phyloP scores from a whole-genome alignment of 495 filamentous ascomycete genomes.

The Rostrohypoxylon terebratum region DNA sequence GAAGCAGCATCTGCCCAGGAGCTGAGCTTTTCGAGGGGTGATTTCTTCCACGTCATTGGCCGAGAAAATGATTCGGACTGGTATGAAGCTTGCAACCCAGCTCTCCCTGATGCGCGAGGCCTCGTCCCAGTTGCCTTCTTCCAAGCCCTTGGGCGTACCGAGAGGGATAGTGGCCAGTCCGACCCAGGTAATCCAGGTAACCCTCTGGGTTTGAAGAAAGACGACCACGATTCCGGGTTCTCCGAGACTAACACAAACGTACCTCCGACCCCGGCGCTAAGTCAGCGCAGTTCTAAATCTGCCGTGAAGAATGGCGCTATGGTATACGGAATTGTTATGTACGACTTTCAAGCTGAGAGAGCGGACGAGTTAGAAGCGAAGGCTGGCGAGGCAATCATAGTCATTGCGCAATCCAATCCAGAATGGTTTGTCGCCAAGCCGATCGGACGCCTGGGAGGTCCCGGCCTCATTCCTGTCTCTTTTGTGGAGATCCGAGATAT shows the following conservation, averaged over 20 bases:
- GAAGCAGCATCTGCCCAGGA: conserved; percentile 79
- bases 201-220: conserved; percentile 64
- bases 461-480: conserved; percentile 94
- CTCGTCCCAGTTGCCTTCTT: conserved; percentile 95
- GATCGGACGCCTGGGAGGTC: conserved; percentile 92
- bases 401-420: conserved; percentile 98
- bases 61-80: conserved; percentile 94
- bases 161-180: conserved; percentile 87
- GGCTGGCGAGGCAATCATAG: conserved; percentile 94
- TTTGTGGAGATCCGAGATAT: conserved; percentile 98
- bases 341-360: conserved; percentile 95
- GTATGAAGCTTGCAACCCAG: conserved; percentile 99
- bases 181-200: conserved; percentile 68
- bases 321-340: conserved; percentile 96
- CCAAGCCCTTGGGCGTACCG: conserved; percentile 88
- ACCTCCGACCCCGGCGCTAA: conserved; percentile 57
- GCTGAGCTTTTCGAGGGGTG: conserved; percentile 89
- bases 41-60: conserved; percentile 98
- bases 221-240: conserved; percentile 53
- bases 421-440: conserved; percentile 99
- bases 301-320: conserved; percentile 80
- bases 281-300: conserved; percentile 63
- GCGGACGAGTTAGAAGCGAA: conserved; percentile 96
- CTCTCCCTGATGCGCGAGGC: conserved; percentile 86
- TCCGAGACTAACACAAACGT: conserved; percentile 68